Conservation (phyloP, 2,329 filamentous ascomycete genomes). For the Trichoderma pleuroti region DNA sequence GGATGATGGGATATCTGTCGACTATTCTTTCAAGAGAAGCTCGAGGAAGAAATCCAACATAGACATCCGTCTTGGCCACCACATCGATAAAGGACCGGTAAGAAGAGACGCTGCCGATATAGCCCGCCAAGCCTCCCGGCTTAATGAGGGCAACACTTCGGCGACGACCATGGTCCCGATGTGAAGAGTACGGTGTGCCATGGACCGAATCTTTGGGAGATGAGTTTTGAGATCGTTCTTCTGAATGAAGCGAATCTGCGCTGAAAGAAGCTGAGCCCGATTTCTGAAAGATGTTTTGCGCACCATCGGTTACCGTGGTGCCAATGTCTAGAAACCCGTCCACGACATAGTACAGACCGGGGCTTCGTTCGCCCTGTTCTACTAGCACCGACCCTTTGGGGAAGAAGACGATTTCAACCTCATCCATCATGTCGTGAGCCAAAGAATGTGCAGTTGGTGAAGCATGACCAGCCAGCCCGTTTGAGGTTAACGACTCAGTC, state of each 20-base stretch:
- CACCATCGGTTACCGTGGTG: conserved; percentile 52
- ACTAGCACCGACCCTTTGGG: conserved; percentile 91
- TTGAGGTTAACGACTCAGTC: conserved; percentile 77
- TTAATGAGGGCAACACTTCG: conserved; percentile 88
- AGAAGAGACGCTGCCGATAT: conserved; percentile 89
- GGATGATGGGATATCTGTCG: conserved; percentile 84
- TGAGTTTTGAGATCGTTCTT: conserved; percentile 26
- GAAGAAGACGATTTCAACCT: conserved; percentile 96
- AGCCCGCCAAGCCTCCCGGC: conserved; percentile 88
- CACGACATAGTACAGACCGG: conserved; percentile 94
- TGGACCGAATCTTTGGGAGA: neutral
- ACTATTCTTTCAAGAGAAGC: conserved; percentile 85
- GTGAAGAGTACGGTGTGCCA: neutral
- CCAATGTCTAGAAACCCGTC: conserved; percentile 96
- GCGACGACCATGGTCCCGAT: conserved; percentile 45
- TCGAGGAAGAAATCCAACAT: conserved; percentile 89
- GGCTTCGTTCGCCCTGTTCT: conserved; percentile 95
- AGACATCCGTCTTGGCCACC: conserved; percentile 95
- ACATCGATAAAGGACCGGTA: conserved; percentile 97
- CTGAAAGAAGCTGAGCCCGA: conserved; percentile 26
- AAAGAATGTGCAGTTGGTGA: conserved; percentile 64
- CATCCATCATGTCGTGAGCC: conserved; percentile 78
- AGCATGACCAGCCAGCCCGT: conserved; percentile 57
- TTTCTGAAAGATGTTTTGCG: conserved; percentile 34
- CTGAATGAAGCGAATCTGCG: conserved; percentile 17